A percentile compares a stretch with the other conserved stretches of the same genome.
Conservation (phyloP, 2,329 filamentous ascomycete species). For the Pseudogymnoascus sp. region DNA sequence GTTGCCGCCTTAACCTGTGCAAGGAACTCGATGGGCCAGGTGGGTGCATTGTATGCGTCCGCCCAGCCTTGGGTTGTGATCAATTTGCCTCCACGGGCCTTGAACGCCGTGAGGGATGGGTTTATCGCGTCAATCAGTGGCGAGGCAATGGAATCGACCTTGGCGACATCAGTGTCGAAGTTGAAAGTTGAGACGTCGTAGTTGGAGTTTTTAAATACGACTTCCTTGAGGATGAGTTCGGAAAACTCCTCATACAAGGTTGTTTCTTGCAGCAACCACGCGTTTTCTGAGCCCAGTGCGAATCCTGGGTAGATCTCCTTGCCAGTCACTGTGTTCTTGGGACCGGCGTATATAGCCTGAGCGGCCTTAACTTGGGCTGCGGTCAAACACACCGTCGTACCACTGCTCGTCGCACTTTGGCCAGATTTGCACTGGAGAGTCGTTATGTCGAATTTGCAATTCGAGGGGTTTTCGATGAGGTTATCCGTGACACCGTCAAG, state of each 20-base stretch:
- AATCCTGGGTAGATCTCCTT: slow-evolving; percentile 33
- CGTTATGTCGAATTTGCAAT: slow-evolving; percentile 30
- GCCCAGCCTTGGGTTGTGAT: slow-evolving; percentile 33
- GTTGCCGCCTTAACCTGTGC: slow-evolving; percentile 23
- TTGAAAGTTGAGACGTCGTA: slow-evolving; percentile 31
- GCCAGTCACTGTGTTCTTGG: slow-evolving; percentile 10
- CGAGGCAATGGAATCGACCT: slow-evolving; percentile 27
- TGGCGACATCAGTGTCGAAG: slow-evolving; percentile 30
- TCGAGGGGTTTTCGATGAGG: slow-evolving; percentile 32
- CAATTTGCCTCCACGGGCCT: slow-evolving; percentile 29
- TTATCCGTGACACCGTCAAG: slow-evolving; percentile 32
- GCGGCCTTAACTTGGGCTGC: slow-evolving; percentile 25
- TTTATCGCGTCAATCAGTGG: slow-evolving; percentile 32
- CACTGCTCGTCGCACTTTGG: neutral
- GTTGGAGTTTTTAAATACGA: slow-evolving; percentile 31
- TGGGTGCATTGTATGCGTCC: slow-evolving; percentile 30
- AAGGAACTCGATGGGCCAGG: slow-evolving; percentile 31
- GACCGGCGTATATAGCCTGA: slow-evolving; percentile 26
- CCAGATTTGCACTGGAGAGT: slow-evolving; percentile 24
- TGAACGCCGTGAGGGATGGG: slow-evolving; percentile 25
- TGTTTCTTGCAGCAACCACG: slow-evolving; percentile 31
- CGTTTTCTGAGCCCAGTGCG: slow-evolving; percentile 31
- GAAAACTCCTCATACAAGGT: slow-evolving; percentile 28
- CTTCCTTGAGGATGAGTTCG: slow-evolving; percentile 34
- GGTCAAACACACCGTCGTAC: slow-evolving; percentile 25